Base-by-base conservation (phyloP, 1,139 yeast genomes). In the Taphrina betulina region DNA sequence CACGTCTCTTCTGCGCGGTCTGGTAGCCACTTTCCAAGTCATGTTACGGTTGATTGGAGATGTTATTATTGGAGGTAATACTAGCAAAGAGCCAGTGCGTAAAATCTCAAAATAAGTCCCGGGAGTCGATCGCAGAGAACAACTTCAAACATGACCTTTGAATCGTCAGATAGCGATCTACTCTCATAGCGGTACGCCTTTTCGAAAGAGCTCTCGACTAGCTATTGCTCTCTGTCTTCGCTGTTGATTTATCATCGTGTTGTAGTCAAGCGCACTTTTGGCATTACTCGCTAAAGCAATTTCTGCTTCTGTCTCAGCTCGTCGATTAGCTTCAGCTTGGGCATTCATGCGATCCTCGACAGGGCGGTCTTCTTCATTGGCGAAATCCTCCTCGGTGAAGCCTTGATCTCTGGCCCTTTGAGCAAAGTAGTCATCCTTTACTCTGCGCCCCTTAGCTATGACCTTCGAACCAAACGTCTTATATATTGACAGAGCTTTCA, bases 381-480 rank as follows among this genome's bases (percentile, higher is more conserved):
- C 56, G 23, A 66, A 68, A 20, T 61, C 57, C 45, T 71, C 73
- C 3, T 76, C 79, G 17, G 63, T 60, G 42, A 76, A 71, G 59
- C 75, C 78, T 44, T 69, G 70, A 24, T 74, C 73, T 56, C 76
- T 74, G 0, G 86, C 84, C 40, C 74, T 69, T 35, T 76, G 78
- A 66, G 85, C 95, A 88, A 92, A 85, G 66, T 85, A 85, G 68
- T 85, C 95, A 68, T 85, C 95, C 17, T 72, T 69, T 8, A 85
- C 81, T 61, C 88, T 78, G 54, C 76, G 74, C 22, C 95, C 95
- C 50, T 76, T 75, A 12, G 73, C 73, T 38, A 86, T 71, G 44
- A 83, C 73, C 44, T 81, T 74, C 1, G 92, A 85, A 7, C 95
- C 95, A 69, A 84, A 85, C 63, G 79, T 81, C 58, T 88, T 72